Conservation (phyloP, 1,284 basidiomycete species). For the Ganoderma lingzhi region DNA sequence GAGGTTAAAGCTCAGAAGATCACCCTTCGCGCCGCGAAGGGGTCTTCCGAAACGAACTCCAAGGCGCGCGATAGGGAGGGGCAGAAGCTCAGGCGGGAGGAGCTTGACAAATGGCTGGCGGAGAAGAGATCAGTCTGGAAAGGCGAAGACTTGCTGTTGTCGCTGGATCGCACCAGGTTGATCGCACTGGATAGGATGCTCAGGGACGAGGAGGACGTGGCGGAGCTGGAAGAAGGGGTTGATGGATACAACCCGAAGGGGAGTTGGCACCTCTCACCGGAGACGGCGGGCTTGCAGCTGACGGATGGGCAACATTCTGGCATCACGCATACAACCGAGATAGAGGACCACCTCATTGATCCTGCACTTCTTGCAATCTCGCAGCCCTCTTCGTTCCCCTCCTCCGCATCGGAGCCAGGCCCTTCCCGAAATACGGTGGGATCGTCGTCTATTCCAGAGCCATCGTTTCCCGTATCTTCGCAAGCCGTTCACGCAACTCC, state of each 20-base stretch:
- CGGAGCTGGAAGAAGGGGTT: background rate
- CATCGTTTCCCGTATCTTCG: background rate
- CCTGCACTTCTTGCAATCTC: slow-evolving; percentile 38
- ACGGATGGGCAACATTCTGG: background rate
- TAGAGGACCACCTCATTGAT: slow-evolving; percentile 40
- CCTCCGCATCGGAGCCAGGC: background rate
- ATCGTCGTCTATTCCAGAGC: background rate
- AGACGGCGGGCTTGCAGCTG: background rate
- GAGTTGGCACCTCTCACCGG: background rate
- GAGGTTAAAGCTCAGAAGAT: slow-evolving; percentile 29
- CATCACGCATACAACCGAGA: background rate
- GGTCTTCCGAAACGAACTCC: slow-evolving; percentile 26
- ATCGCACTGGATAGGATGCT: slow-evolving; percentile 57
- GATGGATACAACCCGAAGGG: background rate
- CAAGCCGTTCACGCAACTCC: background rate
- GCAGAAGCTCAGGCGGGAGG: slow-evolving; percentile 35
- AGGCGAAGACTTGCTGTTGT: slow-evolving; percentile 47
- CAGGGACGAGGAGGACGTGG: slow-evolving; percentile 42
- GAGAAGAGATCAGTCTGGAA: slow-evolving; percentile 42
- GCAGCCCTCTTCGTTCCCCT: slow-evolving; percentile 7
- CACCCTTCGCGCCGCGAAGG: slow-evolving; percentile 31
- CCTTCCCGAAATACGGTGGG: background rate
- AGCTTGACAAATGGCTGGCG: slow-evolving; percentile 38
- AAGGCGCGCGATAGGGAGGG: slow-evolving; percentile 39
- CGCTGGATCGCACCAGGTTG: slow-evolving; percentile 48